Evolutionary conservation across 768 basidiomycete genomes (phyloP).

Genomic region (Chalciporus pseudorubinellus): DNA sequence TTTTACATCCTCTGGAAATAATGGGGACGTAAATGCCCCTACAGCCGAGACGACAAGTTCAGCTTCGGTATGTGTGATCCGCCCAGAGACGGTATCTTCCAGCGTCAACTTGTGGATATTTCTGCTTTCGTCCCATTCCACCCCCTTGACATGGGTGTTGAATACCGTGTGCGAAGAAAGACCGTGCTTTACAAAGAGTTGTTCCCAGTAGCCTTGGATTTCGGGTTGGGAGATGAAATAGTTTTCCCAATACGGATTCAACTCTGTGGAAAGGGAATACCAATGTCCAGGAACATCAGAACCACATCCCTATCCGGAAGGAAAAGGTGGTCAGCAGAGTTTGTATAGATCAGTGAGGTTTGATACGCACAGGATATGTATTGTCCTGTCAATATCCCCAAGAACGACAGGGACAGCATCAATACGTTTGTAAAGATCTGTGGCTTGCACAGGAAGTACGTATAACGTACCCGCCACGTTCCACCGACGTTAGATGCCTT

Average conservation of each 20-base stretch:
- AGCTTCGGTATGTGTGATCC: constrained; percentile 35
- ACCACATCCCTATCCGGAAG: constrained; percentile 41
- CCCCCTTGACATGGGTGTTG: constrained; percentile 38
- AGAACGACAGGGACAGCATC: no score
- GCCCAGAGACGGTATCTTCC: constrained; percentile 33
- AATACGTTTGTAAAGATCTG: background rate
- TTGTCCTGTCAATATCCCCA: background rate
- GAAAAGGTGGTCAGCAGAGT: background rate
- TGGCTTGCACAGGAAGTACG: background rate
- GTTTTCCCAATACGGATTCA: constrained; percentile 51
- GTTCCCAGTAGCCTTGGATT: constrained; percentile 49
- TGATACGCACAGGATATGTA: background rate
- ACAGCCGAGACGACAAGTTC: constrained; percentile 50
- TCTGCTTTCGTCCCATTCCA: constrained; percentile 44
- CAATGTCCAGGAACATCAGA: constrained; percentile 51
- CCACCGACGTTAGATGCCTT: constrained; percentile 47
- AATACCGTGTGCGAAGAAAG: constrained; percentile 41
- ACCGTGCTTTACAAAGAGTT: constrained; percentile 44
- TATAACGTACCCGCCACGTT: constrained; percentile 48
- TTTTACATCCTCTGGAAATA: constrained; percentile 43
- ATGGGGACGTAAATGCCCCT: constrained; percentile 47
- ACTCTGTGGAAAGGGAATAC: constrained; percentile 52
- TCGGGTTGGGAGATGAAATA: constrained; percentile 49
- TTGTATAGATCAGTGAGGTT: background rate
- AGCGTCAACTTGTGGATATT: constrained; percentile 45